Evolutionary conservation across 106 monocot genomes (phyloP).

Genomic region (Allium cepa): DNA sequence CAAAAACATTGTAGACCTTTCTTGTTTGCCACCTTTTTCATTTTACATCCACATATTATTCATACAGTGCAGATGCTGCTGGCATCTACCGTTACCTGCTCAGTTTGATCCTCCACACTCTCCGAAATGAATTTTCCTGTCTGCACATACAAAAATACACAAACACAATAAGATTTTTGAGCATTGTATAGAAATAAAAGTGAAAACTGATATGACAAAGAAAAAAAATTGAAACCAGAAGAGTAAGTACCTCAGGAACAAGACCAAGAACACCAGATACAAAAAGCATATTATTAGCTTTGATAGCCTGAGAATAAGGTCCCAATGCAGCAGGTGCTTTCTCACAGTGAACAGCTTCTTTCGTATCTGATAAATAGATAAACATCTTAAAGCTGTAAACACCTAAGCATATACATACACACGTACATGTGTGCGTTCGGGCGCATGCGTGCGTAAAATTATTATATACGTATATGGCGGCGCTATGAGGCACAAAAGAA

Average conservation of each 20-base stretch:
- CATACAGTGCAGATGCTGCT: too few species aligned
- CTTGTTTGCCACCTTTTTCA: neutral
- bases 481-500: too few species aligned
- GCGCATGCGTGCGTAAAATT: too few species aligned
- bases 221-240: neutral
- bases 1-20: neutral
- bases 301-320: conserved; percentile 94
- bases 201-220: neutral
- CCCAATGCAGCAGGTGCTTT: conserved; percentile 96
- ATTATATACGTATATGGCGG: too few species aligned
- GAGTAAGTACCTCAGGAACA: conserved; percentile 66
- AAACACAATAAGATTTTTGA: neutral
- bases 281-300: conserved; percentile 87
- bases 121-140: conserved; percentile 8
- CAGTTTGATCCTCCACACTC: conserved; percentile 9
- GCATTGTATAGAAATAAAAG: neutral
- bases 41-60: too few species aligned
- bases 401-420: too few species aligned
- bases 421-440: too few species aligned
- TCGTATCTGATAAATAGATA: conserved; percentile 31
- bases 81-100: neutral
- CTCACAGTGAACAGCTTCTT: conserved; percentile 73
- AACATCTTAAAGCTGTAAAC: neutral
- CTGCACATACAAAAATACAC: neutral
- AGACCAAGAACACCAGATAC: conserved; percentile 91